phyloP scores from a whole-genome alignment of 768 basidiomycete species.

The Russula vinacea region DNA sequence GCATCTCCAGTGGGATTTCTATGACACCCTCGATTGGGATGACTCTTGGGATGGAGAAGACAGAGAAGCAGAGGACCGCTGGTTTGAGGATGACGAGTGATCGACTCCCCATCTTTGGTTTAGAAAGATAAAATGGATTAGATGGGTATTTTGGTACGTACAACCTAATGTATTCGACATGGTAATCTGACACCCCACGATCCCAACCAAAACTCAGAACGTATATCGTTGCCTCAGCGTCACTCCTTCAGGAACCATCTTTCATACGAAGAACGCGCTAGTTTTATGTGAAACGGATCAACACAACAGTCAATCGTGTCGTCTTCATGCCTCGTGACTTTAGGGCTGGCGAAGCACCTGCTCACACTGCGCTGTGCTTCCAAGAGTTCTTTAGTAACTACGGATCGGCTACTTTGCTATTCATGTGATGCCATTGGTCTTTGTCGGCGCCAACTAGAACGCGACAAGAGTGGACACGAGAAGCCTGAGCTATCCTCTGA shows the following conservation, averaged over 20 bases:
- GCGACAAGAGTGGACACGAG: neutral
- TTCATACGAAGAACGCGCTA: neutral
- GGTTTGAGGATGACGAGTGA: conserved; percentile 68
- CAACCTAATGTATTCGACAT: conserved; percentile 6
- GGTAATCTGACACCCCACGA: conserved; percentile 1
- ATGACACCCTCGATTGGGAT: conserved; percentile 72
- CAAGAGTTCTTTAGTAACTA: neutral
- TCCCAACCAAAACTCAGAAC: neutral
- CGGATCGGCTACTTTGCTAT: neutral
- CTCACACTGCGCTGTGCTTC: neutral
- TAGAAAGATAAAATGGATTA: neutral
- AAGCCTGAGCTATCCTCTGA: neutral
- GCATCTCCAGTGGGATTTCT: conserved; percentile 55
- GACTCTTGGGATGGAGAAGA: conserved; percentile 64
- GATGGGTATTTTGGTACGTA: neutral
- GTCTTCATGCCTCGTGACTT: neutral
- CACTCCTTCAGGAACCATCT: neutral
- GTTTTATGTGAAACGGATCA: conserved; percentile 1
- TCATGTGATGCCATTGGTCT: neutral
- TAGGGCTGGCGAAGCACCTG: neutral
- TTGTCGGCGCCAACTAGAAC: neutral
- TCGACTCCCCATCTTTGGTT: neutral
- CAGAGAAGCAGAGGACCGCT: conserved; percentile 60
- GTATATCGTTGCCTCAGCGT: conserved; percentile 8
- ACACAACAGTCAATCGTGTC: neutral